These are phyloP conservation scores for Pisolithus marmoratus DNA, from an alignment of 768 basidiomycete genomes.

Conservation along the genomic window DNA sequence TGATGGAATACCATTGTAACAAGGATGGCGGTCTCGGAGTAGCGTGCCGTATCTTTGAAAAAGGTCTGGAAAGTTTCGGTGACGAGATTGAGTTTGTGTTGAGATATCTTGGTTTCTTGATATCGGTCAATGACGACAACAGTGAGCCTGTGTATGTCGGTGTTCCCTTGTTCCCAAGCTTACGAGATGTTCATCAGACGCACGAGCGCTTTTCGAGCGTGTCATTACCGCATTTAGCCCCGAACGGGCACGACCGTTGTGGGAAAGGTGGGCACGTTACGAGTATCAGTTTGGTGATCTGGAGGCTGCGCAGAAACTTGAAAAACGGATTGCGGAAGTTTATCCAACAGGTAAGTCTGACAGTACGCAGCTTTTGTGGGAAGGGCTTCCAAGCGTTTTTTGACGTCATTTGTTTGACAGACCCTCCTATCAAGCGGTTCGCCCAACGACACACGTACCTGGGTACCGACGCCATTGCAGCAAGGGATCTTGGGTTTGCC, in stretches of 20 bases:
- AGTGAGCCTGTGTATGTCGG: conserved; percentile 49
- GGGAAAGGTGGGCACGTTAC: conserved; percentile 95
- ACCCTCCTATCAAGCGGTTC: conserved; percentile 86
- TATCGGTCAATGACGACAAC: conserved; percentile 91
- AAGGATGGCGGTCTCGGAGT: conserved; percentile 67
- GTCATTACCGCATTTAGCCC: conserved; percentile 73
- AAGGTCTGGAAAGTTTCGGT: conserved; percentile 78
- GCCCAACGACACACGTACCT: conserved; percentile 73
- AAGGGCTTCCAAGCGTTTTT: neutral
- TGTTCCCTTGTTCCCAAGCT: neutral
- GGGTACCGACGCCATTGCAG: conserved; percentile 83
- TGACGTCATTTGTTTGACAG: conserved; percentile 33
- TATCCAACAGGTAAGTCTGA: conserved; percentile 69
- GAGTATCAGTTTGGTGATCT: conserved; percentile 95
- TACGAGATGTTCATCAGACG: conserved; percentile 53
- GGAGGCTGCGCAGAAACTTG: conserved; percentile 81
- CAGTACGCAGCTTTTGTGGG: neutral
- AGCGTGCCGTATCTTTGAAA: conserved; percentile 89
- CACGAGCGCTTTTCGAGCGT: conserved; percentile 91
- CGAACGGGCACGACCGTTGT: conserved; percentile 77
- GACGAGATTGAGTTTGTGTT: conserved; percentile 83
- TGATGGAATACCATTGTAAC: conserved; percentile 92
- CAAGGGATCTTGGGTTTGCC: conserved; percentile 82
- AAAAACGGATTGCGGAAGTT: conserved; percentile 81
- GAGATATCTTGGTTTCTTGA: conserved; percentile 87